These are phyloP conservation scores for Corniculantispora saksenae DNA, from an alignment of 2,329 filamentous ascomycete species.

Conservation along the genomic window DNA sequence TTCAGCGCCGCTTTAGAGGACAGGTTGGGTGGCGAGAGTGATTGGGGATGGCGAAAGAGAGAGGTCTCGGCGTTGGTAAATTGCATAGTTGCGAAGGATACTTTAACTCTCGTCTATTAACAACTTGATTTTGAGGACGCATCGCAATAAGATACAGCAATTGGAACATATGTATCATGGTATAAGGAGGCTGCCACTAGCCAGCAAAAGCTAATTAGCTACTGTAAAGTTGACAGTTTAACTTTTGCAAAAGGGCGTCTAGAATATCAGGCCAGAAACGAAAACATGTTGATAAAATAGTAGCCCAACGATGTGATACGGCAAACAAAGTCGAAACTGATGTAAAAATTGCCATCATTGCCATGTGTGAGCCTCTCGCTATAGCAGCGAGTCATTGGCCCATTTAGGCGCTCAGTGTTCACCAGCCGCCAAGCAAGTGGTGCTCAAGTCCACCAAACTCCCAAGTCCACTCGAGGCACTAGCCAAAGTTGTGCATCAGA, in stretches of 20 bases:
- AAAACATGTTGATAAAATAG: not conserved
- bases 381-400: constrained; percentile 5
- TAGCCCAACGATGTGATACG: not conserved
- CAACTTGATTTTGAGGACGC: too few species aligned
- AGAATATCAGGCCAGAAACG: not conserved
- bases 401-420: not conserved
- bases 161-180: too few species aligned
- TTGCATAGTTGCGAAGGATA: too few species aligned
- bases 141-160: too few species aligned
- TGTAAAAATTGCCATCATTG: too few species aligned
- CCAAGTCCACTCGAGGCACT: constrained; percentile 16
- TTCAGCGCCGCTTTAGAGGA: constrained; percentile 12
- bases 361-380: not conserved
- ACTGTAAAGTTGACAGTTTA: not conserved
- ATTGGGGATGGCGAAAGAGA: not conserved
- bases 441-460: not conserved
- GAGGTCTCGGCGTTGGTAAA: too few species aligned
- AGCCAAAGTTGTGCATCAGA: constrained; percentile 17
- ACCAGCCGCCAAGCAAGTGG: constrained; percentile 1
- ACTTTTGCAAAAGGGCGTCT: not conserved
- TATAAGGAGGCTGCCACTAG: not conserved
- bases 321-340: too few species aligned
- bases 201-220: not conserved
- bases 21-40: not conserved
- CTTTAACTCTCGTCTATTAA: too few species aligned